Conservation (phyloP, 2,329 filamentous ascomycete species). For the Talaromyces sp. region DNA sequence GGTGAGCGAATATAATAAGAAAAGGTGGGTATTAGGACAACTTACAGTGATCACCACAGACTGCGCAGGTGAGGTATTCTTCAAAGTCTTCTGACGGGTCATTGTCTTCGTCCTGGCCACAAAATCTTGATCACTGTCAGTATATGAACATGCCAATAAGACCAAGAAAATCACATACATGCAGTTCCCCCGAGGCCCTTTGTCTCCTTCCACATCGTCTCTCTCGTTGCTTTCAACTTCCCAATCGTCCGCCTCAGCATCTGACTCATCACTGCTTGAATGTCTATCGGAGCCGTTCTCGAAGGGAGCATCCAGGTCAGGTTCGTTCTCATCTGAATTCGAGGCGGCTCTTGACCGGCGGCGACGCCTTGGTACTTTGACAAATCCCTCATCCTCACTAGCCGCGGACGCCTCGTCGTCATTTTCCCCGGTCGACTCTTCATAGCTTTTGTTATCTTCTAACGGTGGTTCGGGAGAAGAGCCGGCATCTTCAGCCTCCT, state of each 20-base stretch:
- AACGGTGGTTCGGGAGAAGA: slow-evolving; percentile 30
- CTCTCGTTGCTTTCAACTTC: slow-evolving; percentile 39
- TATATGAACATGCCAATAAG: slow-evolving; percentile 16
- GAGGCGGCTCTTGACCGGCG: slow-evolving; percentile 29
- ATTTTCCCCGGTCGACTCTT: slow-evolving; percentile 24
- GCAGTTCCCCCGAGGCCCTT: slow-evolving; percentile 54
- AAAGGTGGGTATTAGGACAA: slow-evolving; percentile 24
- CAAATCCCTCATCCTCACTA: slow-evolving; percentile 22
- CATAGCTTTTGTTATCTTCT: slow-evolving; percentile 20
- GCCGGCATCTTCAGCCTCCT: slow-evolving; percentile 21
- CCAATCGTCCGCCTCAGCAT: slow-evolving; percentile 48
- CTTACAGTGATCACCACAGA: slow-evolving; percentile 80
- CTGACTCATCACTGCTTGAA: slow-evolving; percentile 52
- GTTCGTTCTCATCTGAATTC: slow-evolving; percentile 35
- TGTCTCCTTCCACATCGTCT: slow-evolving; percentile 41
- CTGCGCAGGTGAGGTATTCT: slow-evolving; percentile 67
- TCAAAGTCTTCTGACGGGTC: slow-evolving; percentile 79
- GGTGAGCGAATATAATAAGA: slow-evolving; percentile 10
- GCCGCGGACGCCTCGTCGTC: slow-evolving; percentile 35
- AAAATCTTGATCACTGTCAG: slow-evolving; percentile 58
- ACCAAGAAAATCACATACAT: slow-evolving; percentile 45
- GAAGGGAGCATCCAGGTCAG: slow-evolving; percentile 39
- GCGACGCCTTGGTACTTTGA: slow-evolving; percentile 5
- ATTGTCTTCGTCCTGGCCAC: slow-evolving; percentile 74
- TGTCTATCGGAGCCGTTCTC: slow-evolving; percentile 35